Base-by-base conservation (phyloP, 2,329 filamentous ascomycete genomes). In the Beauveria caledonica region DNA sequence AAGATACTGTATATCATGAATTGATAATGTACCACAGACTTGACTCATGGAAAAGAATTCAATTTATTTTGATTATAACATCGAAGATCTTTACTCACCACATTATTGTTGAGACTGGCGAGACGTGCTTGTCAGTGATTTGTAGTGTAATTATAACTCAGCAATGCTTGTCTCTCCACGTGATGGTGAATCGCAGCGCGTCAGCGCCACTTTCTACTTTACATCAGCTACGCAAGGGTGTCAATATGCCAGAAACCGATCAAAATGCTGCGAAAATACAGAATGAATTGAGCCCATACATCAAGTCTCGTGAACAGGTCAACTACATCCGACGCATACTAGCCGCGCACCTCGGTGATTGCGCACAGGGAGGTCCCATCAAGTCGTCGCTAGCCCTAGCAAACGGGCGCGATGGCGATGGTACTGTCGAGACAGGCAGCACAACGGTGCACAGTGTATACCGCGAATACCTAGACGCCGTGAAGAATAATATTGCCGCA, bases 301-400 rank as follows among this genome's bases (percentile, higher is more conserved):
- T 86, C 60, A 82, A 81, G 56, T 77, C 80, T 29, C 78, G 83
- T 27, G 82, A 86, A 61, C 81, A 87, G 64, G 76, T 79, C 53
- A 74, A 78, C 40, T 80, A 80, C 51, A 81, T 87, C 60, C 77
- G 82, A 63, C 80, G 79, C 54, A 72, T 85, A 33, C 68, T 86
- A 50, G 77, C 81, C 46, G 75, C 80, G 21, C 78, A 85, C 64
- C 72, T 87, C 5, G 77, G 76, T 29, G 75, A 78, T 23, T 77
- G 74, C 64, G 67, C 80, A 19, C 71, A 76, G 17, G 75, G 73
- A n/a, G 39, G 49, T 36, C 70, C 75, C 29, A 68, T 76, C 53
- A 71, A 70, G 48, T 74, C 73, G 23, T 79, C 79, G 11, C 69
- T 85, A 23, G 78, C 81, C 17, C 76, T 87, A 11, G 67, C 78